Conservation (phyloP, 495 filamentous ascomycete genomes). For the Elaphomyces granulatus region DNA sequence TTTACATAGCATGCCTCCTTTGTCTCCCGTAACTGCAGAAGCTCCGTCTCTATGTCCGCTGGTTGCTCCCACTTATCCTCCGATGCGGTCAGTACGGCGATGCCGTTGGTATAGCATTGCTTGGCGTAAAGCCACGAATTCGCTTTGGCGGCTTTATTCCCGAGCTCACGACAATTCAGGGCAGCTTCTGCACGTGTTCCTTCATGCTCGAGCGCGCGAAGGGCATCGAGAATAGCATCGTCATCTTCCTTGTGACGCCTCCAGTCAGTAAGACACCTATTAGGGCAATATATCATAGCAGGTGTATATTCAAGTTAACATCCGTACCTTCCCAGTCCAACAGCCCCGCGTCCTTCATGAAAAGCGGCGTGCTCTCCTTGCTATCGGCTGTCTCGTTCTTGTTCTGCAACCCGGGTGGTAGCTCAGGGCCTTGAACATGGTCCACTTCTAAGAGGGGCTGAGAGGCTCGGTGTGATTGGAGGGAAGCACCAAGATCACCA, state of each 20-base stretch:
- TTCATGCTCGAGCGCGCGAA: slow-evolving; percentile 84
- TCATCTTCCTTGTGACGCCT: slow-evolving; percentile 33
- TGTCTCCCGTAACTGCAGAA: slow-evolving; percentile 39
- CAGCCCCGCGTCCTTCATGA: no score
- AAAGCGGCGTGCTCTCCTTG: no score
- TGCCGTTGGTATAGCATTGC: slow-evolving; percentile 79
- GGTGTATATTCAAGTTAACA: background rate
- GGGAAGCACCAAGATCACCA: no score
- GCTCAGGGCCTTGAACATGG: no score
- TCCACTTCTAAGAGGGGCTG: no score
- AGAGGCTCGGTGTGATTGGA: no score
- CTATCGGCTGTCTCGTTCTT: no score
- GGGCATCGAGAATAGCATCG: slow-evolving; percentile 68
- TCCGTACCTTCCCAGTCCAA: slow-evolving; percentile 1
- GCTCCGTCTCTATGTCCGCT: slow-evolving; percentile 36
- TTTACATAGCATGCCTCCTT: slow-evolving; percentile 72
- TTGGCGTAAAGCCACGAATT: slow-evolving; percentile 71
- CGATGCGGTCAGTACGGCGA: slow-evolving; percentile 44
- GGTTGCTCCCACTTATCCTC: slow-evolving; percentile 40
- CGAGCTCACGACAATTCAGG: slow-evolving; percentile 66
- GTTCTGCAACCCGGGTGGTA: no score
- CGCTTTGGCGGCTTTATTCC: slow-evolving; percentile 69
- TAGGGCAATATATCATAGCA: no score
- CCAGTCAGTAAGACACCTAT: no score
- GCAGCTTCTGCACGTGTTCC: slow-evolving; percentile 73